These are phyloP conservation scores for Mercurialis annua DNA, from an alignment of 345 rosid genomes.

Conservation along the genomic window DNA sequence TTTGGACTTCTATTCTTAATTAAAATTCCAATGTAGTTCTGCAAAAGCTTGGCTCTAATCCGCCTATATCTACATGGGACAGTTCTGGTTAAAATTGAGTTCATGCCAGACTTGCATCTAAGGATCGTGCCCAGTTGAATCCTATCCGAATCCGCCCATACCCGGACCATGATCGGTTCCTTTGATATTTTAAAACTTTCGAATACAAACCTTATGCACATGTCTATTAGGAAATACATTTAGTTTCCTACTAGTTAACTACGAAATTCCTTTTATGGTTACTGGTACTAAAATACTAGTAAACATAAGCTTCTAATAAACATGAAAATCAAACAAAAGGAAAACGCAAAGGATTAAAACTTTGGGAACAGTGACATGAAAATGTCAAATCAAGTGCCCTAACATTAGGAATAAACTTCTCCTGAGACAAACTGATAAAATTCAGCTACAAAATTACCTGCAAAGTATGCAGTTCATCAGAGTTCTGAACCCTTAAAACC, in stretches of 20 bases:
- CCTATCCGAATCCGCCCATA: no score
- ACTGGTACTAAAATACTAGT: neutral
- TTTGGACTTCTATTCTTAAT: no score
- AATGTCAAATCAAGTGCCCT: conserved; percentile 2
- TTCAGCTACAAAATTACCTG: conserved; percentile 50
- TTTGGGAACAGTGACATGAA: neutral
- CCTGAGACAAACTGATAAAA: neutral
- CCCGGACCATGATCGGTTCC: no score
- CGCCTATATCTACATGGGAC: no score
- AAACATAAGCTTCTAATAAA: neutral
- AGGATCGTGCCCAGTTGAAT: no score
- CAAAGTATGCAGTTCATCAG: conserved; percentile 76
- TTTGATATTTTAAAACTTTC: neutral
- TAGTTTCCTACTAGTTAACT: neutral
- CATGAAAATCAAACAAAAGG: neutral
- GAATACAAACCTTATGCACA: neutral
- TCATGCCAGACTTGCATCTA: no score
- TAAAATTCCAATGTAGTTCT: no score
- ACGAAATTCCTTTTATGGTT: neutral
- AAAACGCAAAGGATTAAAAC: neutral
- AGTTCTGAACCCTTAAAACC: conserved; percentile 57
- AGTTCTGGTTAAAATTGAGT: no score
- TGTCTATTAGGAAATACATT: neutral
- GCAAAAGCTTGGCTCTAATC: no score
- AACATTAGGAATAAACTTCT: conserved; percentile 7